A percentile compares a stretch with the other conserved stretches of the same genome.
phyloP scores from a whole-genome alignment of 2,329 filamentous ascomycete genomes.

The Curvularia verruculosa region DNA sequence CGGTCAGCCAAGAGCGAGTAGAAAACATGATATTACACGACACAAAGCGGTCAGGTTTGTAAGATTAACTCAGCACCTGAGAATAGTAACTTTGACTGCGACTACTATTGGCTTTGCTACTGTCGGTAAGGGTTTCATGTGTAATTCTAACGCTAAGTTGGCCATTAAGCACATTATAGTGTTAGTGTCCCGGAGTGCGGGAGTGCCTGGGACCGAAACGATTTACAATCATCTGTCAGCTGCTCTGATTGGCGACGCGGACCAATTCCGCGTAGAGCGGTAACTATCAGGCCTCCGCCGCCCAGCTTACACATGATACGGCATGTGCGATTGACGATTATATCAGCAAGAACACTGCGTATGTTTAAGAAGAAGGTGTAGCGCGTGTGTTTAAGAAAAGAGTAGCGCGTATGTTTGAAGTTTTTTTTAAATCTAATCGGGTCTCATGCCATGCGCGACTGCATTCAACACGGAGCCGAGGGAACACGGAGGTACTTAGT shows the following conservation, averaged over 20 bases:
- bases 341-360: background rate
- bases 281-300: background rate
- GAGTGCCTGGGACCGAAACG: background rate
- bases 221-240: conserved; percentile 15
- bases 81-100: background rate
- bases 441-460: background rate
- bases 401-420: background rate
- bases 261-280: conserved; percentile 5
- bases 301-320: background rate
- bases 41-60: conserved; percentile 6
- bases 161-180: too few species aligned
- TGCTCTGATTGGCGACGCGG: conserved; percentile 1
- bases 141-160: background rate
- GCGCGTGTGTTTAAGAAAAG: too few species aligned
- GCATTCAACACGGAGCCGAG: background rate
- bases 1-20: conserved; percentile 29
- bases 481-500: background rate
- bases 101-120: background rate
- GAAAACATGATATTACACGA: conserved; percentile 26
- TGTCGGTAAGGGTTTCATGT: background rate
- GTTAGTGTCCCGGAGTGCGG: background rate
- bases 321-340: background rate
- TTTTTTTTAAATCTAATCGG: background rate
- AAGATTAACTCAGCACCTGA: background rate
- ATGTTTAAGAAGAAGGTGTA: background rate